These are phyloP conservation scores for Xylaria castorea DNA, from an alignment of 495 filamentous ascomycete genomes.

Conservation along the genomic window DNA sequence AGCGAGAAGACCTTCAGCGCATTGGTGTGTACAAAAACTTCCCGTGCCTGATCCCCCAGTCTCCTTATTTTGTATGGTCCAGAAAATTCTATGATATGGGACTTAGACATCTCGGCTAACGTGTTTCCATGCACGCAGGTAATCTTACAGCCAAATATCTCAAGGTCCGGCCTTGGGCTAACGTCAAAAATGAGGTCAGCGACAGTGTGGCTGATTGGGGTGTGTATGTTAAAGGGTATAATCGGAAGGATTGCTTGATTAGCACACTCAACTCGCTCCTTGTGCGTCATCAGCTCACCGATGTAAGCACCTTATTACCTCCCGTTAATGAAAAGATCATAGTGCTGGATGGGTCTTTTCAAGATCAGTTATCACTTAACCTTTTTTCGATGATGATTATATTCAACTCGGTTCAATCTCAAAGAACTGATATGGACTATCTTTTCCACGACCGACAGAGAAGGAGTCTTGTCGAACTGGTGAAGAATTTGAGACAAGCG, in stretches of 20 bases:
- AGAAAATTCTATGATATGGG: no score
- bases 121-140: conserved; percentile 33
- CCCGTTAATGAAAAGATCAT: conserved; percentile 73
- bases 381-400: conserved; percentile 81
- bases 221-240: conserved; percentile 67
- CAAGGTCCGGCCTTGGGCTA: conserved; percentile 76
- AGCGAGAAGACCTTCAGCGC: conserved; percentile 75
- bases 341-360: conserved; percentile 78
- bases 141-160: conserved; percentile 74
- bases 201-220: conserved; percentile 67
- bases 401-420: conserved; percentile 89
- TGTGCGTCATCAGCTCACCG: conserved; percentile 76
- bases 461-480: conserved; percentile 66
- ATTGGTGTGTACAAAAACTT: conserved; percentile 48
- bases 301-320: conserved; percentile 71
- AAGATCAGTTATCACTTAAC: conserved; percentile 84
- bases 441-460: conserved; percentile 81
- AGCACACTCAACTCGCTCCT: conserved; percentile 77
- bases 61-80: not conserved
- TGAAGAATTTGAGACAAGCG: conserved; percentile 83
- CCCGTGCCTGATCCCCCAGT: not conserved
- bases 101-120: not conserved
- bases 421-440: conserved; percentile 82
- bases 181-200: conserved; percentile 41
- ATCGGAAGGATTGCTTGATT: conserved; percentile 68